phyloP scores from a whole-genome alignment of 179 eudicot species.

The Spinacia oleracea region DNA sequence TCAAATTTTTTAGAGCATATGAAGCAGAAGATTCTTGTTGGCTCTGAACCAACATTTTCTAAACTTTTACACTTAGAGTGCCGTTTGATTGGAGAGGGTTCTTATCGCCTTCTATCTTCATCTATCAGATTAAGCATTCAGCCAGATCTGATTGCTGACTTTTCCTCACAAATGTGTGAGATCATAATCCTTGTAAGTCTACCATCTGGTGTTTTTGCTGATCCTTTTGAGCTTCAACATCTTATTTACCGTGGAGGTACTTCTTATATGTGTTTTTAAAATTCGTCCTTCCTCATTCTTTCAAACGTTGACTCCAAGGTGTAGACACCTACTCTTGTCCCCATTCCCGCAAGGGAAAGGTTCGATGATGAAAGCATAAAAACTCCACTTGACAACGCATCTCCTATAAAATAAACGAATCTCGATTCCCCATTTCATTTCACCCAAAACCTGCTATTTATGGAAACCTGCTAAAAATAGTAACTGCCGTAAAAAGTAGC shows the following conservation, averaged over 20 bases:
- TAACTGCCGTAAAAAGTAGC: too few relatives aligned
- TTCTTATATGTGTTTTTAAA: constrained; percentile 23
- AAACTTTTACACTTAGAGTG: constrained; percentile 42
- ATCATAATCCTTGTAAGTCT: constrained; percentile 66
- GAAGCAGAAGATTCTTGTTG: constrained; percentile 35
- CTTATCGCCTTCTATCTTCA: constrained; percentile 70
- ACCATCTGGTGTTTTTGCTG: constrained; percentile 90
- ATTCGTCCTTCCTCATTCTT: neutral
- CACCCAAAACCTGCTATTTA: too few relatives aligned
- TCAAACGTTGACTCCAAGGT: neutral
- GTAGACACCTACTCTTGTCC: too few relatives aligned
- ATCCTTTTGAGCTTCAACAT: constrained; percentile 92
- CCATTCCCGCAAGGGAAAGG: too few relatives aligned
- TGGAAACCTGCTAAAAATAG: too few relatives aligned
- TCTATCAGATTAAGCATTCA: constrained; percentile 46
- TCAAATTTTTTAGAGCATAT: constrained; percentile 45
- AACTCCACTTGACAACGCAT: too few relatives aligned
- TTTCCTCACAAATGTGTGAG: constrained; percentile 46
- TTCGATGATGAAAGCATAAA: too few relatives aligned
- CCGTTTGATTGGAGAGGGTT: constrained; percentile 79
- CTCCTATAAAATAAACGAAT: too few relatives aligned
- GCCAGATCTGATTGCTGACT: constrained; percentile 22
- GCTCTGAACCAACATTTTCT: constrained; percentile 27
- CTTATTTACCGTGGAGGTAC: constrained; percentile 69
- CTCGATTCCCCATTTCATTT: too few relatives aligned